phyloP scores from a whole-genome alignment of 106 monocot species.

The Allium cepa region DNA sequence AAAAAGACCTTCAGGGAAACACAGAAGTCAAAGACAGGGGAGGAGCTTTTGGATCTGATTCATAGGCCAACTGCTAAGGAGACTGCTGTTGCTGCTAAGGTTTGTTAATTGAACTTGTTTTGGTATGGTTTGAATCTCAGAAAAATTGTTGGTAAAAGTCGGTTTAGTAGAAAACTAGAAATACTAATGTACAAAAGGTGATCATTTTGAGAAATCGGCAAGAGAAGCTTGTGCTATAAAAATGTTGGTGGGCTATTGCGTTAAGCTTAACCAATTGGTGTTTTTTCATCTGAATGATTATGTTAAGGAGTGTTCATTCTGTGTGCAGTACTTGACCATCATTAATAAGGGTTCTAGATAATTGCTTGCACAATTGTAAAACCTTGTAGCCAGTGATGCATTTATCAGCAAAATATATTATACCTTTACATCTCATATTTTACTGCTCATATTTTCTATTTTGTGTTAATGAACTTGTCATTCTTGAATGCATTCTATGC shows the following conservation, averaged over 20 bases:
- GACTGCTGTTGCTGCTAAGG: constrained; percentile 95
- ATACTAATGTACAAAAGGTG: too few species aligned
- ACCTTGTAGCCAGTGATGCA: too few species aligned
- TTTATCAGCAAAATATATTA: too few species aligned
- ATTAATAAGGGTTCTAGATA: too few species aligned
- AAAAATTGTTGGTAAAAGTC: neutral
- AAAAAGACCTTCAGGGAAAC: constrained; percentile 88
- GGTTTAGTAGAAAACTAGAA: neutral
- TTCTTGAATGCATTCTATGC: constrained; percentile 5
- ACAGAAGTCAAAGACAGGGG: constrained; percentile 93
- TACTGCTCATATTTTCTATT: neutral
- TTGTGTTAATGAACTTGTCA: neutral
- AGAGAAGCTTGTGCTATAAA: neutral
- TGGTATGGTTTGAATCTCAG: neutral
- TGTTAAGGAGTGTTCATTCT: too few species aligned
- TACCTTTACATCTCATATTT: neutral
- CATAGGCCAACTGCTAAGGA: constrained; percentile 96
- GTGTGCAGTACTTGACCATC: too few species aligned
- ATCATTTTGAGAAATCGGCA: neutral
- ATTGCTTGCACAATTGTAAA: too few species aligned
- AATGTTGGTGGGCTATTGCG: too few species aligned
- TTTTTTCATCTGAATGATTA: too few species aligned
- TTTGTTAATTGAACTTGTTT: constrained; percentile 6
- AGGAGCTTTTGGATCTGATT: constrained; percentile 97
- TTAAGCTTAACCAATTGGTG: too few species aligned